Evolutionary conservation across 2,329 filamentous ascomycete species (phyloP), one percentile per base, ranked within the genome.

Genomic region (Tolypocladium paradoxum): DNA sequence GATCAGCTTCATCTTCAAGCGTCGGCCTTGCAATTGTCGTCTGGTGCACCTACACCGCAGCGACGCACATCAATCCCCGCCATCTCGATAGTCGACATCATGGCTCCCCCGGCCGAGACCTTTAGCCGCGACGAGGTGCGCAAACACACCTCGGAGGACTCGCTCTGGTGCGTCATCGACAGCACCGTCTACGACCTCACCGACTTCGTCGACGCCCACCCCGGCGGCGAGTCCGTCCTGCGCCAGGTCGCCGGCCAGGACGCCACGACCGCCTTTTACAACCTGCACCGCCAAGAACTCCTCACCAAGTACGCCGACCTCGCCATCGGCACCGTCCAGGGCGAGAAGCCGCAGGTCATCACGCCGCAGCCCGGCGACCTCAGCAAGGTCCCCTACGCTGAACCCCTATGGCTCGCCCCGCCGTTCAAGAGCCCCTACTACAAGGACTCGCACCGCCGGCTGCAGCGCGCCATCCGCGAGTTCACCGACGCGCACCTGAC

Each of bases 281-380:
- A 95, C 74, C 83, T 96, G 51, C 90, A 96, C 73, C 78, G 90
- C 29, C 89, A 95, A 61, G 90, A 95, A 70, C 88, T 95, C n/a
- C 78, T 95, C 12, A 74, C 83, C 56, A 90, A 90, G 68, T 95
- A 95, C 75, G 72, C 77, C 48, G 76, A 81, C 62, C 78, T 95
- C 20, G 85, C 81, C 69, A 79, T 95, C 61, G 90, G 90, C 63
- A 87, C 82, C 16, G 68, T 95, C 64, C 74, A 82, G 59, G 86
- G 82, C 69, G 88, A 95, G 74, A 84, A 78, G 63, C 78, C 88
- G 22, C 81, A 90, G 64, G 81, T 93, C 60, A 77, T 90, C 57
- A 81, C 83, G 22, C 82, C 81, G 1, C 70, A 83, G 63, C 74
- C 82, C 11, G 89, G 89, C 59, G 87, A 88, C 60, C 75, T 95